Evolutionary conservation across 176 grass and related monocot genomes (phyloP), one percentile per base, ranked within the genome.

Genomic region (Lolium multiflorum): DNA sequence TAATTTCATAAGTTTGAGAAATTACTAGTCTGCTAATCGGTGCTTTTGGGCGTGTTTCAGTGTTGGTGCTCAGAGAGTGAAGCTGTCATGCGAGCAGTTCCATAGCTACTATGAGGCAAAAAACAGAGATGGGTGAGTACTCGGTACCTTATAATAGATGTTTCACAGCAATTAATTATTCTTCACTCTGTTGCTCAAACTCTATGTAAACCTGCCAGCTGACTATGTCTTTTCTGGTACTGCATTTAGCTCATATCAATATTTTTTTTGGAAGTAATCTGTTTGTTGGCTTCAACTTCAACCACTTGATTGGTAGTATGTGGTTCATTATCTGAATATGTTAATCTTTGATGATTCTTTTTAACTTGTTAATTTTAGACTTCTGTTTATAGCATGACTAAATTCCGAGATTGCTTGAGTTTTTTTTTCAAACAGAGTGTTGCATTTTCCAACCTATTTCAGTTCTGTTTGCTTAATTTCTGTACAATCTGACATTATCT

Each of bases 31-130:
- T 57, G 22, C 63, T 89, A 48, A 73, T 79, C 1, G 15, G 0
- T 9, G 58, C 24, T 88, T 78, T 67, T 76, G 48, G 15, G 7
- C 55, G 57, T 81, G 48, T 93, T 89, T 39, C 89, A 97, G 95
- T 82, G 89, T 97, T 85, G 95, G 95, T 9, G 95, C 90, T 87
- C 79, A 89, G 81, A 94, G 87, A 87, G 91, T 97, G 78, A 92
- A 90, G 74, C 49, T 76, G 10, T 5, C 15, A 4, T 55, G 74
- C 49, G 9, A 31, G 26, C 49, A 76, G 24, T 76, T 55, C 31
- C 92, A 84, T 22, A 82, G 89, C 35, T 94, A 86, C 66, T 93
- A 87, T 71, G 75, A 93, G 51, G 92, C 88, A 25, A 89, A 89
- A 59, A 92, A 86, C 76, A 66, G 63, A 66, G 63, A 66, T 3